Base-by-base conservation (phyloP, 176 grass and related monocot species). In the Themeda triandra region DNA sequence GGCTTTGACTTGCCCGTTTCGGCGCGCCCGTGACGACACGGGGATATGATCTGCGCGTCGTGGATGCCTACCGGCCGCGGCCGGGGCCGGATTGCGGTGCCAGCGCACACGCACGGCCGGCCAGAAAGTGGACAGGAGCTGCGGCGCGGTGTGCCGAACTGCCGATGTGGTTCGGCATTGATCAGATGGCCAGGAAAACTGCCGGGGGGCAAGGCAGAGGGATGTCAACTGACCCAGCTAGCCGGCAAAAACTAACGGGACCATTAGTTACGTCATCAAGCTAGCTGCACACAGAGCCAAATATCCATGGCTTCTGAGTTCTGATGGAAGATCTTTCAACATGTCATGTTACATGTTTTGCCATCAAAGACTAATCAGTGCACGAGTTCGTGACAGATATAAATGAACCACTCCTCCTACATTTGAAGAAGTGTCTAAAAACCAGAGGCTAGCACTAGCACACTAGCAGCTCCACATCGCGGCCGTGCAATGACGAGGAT, bases 1-100 rank as follows among this genome's bases (percentile, higher is more conserved):
- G 39, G 31, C 82, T 40, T 40, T 85, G 82, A 85, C 77, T 76
- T 75, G 82, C 62, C 69, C 23, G 31, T 54, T 71, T 42, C 79
- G 79, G 77, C 28, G 25, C 6, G 28, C 77, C 21, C 32, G 11
- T 12, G 42, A 49, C 1, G 42, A 9, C 25, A 27, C 40, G 53
- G 21, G 54, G 54, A 58, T 58, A 21, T 58, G 51, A 7, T 54
- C 51, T 54, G 23, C 54, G 21, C 21, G 54, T 58, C 46, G 46
- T 17, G 44, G 44, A 46, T 15, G 13, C 44, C 44, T 48, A 48
- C 45, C 45, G 45, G 41, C 46, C 15, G 1, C 45, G 40, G 10
- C 10, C 40, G 45, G 4, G 46, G 46, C 3, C 46, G 1, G 4
- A 13, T 8, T 53, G 48, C 18, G 51, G 51, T 54, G 51, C 51